Base-by-base conservation (phyloP, 1,284 basidiomycete genomes). In the Melampsora americana region DNA sequence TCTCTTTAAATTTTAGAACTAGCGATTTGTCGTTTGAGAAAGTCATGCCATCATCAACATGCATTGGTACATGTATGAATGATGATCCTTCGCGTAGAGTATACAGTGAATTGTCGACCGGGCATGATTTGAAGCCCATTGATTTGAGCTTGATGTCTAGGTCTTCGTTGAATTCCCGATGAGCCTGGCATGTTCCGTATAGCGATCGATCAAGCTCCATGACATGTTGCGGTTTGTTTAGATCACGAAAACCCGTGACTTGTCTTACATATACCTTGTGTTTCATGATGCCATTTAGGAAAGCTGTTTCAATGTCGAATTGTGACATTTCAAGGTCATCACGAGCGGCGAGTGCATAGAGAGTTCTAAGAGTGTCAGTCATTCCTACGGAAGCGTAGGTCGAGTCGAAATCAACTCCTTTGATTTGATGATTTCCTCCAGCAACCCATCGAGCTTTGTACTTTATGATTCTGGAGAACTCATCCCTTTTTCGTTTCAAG, bases 151-250 rank as follows among this genome's bases (percentile, higher is more conserved):
- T 65, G 23, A 28, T 6, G 26, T 39, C 20, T 12, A 65, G n/a
- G n/a, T 65, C 62, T 30, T 30, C 35, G n/a, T 65, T 65, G 30
- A n/a, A n/a, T n/a, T n/a, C n/a, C n/a, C n/a, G n/a, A n/a, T n/a
- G n/a, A n/a, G n/a, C n/a, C n/a, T n/a, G 35, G 46, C 26, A 14
- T 6, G 66, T 67, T 6, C 66, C 66, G 46, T 67, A 67, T 48
- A 67, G 42, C 5, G 66, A 67, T 28, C 46, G 18, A 9, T 67
- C 28, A 48, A 67, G 66, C 6, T 23, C 6, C 42, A 14, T 18
- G 12, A 67, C 66, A 5, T 48, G 7, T 44, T 5, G 23, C 11
- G 62, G 32, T 28, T 12, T 11, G 30, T 6, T 30, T 7, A 30
- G 62, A 30, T 65, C 32, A 20, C 35, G 11, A n/a, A 65, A 65